These are phyloP conservation scores for Phlebiopsis gigantea DNA, from an alignment of 768 basidiomycete species.

Conservation along the genomic window DNA sequence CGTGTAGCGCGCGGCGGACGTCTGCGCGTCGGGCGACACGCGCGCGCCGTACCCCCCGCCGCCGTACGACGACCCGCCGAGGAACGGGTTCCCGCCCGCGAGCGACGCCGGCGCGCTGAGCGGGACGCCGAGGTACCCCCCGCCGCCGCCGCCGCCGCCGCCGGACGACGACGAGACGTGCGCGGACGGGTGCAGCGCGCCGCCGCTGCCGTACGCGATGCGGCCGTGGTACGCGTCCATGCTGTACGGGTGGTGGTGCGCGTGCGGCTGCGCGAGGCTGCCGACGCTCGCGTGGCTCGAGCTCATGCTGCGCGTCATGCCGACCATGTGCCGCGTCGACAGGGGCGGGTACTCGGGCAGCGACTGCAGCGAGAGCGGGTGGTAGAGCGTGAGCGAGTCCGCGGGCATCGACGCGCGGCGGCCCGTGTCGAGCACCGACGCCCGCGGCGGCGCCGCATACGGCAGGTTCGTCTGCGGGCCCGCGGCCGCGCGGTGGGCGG, in stretches of 20 bases:
- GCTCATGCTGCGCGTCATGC: slow-evolving; percentile 23
- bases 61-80: background rate
- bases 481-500: slow-evolving; percentile 69
- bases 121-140: slow-evolving; percentile 19
- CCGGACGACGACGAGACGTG: slow-evolving; percentile 2
- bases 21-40: background rate
- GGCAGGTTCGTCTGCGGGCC: slow-evolving; percentile 77
- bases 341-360: slow-evolving; percentile 21
- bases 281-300: slow-evolving; percentile 22
- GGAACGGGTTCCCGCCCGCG: slow-evolving; percentile 7
- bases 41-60: background rate
- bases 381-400: slow-evolving; percentile 70
- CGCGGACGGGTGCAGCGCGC: slow-evolving; percentile 17
- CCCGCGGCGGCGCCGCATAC: slow-evolving; percentile 45
- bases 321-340: slow-evolving; percentile 24
- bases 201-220: slow-evolving; percentile 10
- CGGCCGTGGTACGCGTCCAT: slow-evolving; percentile 14
- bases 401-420: slow-evolving; percentile 67
- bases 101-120: slow-evolving; percentile 14
- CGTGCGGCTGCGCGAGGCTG: slow-evolving; percentile 13
- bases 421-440: slow-evolving; percentile 29
- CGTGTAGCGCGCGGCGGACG: slow-evolving; percentile 15
- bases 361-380: slow-evolving; percentile 73
- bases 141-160: slow-evolving; percentile 2
- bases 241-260: slow-evolving; percentile 19